Evolutionary conservation across 495 filamentous ascomycete genomes (phyloP).

Genomic region (Neurospora sp.): DNA sequence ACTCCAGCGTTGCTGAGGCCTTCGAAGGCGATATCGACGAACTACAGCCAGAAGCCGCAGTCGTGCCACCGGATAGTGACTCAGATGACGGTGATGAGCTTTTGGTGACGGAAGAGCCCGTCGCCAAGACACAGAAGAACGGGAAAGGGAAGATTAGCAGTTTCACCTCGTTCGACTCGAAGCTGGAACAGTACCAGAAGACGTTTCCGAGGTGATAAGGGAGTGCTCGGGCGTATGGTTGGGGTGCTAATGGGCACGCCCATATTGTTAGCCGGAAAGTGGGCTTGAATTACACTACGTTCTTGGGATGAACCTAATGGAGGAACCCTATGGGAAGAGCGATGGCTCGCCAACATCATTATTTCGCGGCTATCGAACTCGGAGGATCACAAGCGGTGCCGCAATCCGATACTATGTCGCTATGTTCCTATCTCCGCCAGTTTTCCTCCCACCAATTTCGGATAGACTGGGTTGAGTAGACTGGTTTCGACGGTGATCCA

Average conservation of each 20-base stretch:
- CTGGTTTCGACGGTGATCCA: background rate
- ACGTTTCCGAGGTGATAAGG: background rate
- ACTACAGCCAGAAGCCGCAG: background rate
- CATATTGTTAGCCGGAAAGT: background rate
- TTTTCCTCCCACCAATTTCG: background rate
- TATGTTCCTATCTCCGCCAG: background rate
- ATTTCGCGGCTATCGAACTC: background rate
- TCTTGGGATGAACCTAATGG: background rate
- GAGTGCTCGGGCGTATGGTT: background rate
- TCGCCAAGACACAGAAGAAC: background rate
- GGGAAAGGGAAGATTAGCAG: background rate
- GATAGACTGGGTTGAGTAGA: background rate
- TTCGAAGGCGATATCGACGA: slow-evolving; percentile 25
- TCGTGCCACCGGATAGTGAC: background rate
- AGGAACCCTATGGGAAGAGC: background rate
- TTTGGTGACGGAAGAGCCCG: slow-evolving; percentile 9
- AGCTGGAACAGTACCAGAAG: slow-evolving; percentile 2
- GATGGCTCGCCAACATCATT: background rate
- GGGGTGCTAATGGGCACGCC: background rate
- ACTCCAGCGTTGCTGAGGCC: slow-evolving; percentile 31
- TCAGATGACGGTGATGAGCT: slow-evolving; percentile 7
- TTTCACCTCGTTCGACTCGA: slow-evolving; percentile 1
- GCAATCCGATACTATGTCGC: background rate
- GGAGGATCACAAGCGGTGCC: background rate
- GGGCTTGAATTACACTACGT: background rate